Evolutionary conservation across 148 eudicot species (phyloP).

Genomic region (Bassia scoparia): DNA sequence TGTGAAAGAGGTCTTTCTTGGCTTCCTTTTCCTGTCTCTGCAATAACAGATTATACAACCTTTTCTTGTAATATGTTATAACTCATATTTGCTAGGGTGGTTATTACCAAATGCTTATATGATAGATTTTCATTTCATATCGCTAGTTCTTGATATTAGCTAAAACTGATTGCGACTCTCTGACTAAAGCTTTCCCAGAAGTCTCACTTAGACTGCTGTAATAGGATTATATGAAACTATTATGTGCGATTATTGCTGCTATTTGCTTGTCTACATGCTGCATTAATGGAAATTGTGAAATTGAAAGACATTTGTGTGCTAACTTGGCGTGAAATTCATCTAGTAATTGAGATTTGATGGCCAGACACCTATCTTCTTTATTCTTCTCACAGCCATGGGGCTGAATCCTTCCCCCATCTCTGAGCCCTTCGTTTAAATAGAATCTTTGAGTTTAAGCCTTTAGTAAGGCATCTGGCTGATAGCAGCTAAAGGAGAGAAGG

Average conservation of each 20-base stretch:
- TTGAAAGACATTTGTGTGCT: too few relatives aligned
- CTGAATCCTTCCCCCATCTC: too few relatives aligned
- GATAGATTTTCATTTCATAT: not conserved
- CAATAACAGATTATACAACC: not conserved
- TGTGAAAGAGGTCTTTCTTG: slow-evolving; percentile 13
- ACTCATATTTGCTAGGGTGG: not conserved
- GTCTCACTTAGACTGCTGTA: not conserved
- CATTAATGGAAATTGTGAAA: too few relatives aligned
- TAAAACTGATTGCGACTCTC: not conserved
- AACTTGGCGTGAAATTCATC: too few relatives aligned
- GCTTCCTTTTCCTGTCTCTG: not conserved
- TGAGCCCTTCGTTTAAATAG: not conserved
- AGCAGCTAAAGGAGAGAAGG: not conserved
- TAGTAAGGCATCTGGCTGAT: not conserved
- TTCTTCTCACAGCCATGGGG: too few relatives aligned
- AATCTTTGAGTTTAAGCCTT: not conserved
- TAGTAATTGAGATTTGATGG: too few relatives aligned
- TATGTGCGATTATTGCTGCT: not conserved
- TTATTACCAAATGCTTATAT: not conserved
- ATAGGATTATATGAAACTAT: not conserved
- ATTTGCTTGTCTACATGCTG: not conserved
- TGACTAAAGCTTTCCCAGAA: not conserved
- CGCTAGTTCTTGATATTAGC: not conserved
- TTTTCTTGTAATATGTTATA: not conserved
- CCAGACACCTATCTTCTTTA: not conserved